phyloP scores from a whole-genome alignment of 768 basidiomycete genomes.

The Coprinopsis strossmayeri region DNA sequence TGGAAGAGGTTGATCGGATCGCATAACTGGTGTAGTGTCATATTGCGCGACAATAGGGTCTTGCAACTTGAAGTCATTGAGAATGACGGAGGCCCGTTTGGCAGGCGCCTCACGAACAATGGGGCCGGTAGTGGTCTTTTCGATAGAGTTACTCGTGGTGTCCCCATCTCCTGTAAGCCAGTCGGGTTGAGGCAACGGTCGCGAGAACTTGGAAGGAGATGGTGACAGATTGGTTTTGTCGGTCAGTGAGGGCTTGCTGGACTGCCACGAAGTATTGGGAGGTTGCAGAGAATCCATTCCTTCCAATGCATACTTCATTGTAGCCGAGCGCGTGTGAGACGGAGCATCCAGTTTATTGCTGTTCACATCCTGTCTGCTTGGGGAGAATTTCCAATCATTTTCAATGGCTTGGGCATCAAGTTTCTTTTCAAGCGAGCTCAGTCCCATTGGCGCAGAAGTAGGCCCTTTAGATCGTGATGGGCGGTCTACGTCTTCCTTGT shows the following conservation, averaged over 20 bases:
- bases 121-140: slow-evolving; percentile 28
- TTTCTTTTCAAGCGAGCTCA: slow-evolving; percentile 8
- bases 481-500: slow-evolving; percentile 9
- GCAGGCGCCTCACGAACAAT: slow-evolving; percentile 64
- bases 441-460: background rate
- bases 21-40: slow-evolving; percentile 20
- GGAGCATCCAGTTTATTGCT: background rate
- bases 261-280: background rate
- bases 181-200: slow-evolving; percentile 34
- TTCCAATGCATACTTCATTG: slow-evolving; percentile 10
- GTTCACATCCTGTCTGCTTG: background rate
- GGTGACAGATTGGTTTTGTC: slow-evolving; percentile 6
- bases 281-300: background rate
- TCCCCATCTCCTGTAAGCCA: slow-evolving; percentile 73
- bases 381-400: slow-evolving; percentile 6
- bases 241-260: background rate
- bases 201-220: slow-evolving; percentile 6
- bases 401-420: background rate
- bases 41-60: slow-evolving; percentile 32
- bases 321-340: slow-evolving; percentile 1
- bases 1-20: slow-evolving; percentile 11
- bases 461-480: background rate
- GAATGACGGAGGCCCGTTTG: slow-evolving; percentile 65
- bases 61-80: slow-evolving; percentile 34
- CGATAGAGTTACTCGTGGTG: slow-evolving; percentile 18